Percentiles rank a stretch among this genome's conserved stretches.
These are phyloP conservation scores for Polytrichum commune DNA, from an alignment of 225 moss, liverwort and hornwort genomes.

Conservation along the genomic window DNA sequence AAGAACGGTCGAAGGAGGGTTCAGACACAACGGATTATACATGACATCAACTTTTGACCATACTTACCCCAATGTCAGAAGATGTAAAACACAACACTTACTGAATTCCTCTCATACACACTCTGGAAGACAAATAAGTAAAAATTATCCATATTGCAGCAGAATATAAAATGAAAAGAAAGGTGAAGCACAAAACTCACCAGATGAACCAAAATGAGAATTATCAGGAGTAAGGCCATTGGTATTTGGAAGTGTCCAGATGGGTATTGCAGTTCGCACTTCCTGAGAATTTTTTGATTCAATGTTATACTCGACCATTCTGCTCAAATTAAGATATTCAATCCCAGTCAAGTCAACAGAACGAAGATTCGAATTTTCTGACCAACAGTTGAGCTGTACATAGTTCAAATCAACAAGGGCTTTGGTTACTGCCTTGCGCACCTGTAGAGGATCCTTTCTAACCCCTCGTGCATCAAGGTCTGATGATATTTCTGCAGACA, in stretches of 20 bases:
- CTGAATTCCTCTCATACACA: too few relatives aligned
- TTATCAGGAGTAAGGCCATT: conserved; percentile 82
- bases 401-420: conserved; percentile 60
- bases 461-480: conserved; percentile 80
- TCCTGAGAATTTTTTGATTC: conserved; percentile 42
- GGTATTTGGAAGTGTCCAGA: conserved; percentile 76
- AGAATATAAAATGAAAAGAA: not conserved
- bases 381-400: too few relatives aligned
- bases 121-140: too few relatives aligned
- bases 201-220: conserved; percentile 79
- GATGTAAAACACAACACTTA: too few relatives aligned
- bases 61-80: too few relatives aligned
- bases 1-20: conserved; percentile 28
- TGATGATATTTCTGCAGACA: conserved; percentile 69
- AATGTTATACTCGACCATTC: not conserved
- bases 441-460: conserved; percentile 57
- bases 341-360: too few relatives aligned
- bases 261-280: conserved; percentile 73
- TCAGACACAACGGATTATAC: conserved; percentile 26
- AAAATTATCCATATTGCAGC: too few relatives aligned
- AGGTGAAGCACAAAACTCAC: conserved; percentile 23
- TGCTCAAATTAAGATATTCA: too few relatives aligned
- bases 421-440: conserved; percentile 68
- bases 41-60: too few relatives aligned
- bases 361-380: too few relatives aligned